These are phyloP conservation scores for Boechera stricta DNA, from an alignment of 345 rosid genomes.

Conservation along the genomic window DNA sequence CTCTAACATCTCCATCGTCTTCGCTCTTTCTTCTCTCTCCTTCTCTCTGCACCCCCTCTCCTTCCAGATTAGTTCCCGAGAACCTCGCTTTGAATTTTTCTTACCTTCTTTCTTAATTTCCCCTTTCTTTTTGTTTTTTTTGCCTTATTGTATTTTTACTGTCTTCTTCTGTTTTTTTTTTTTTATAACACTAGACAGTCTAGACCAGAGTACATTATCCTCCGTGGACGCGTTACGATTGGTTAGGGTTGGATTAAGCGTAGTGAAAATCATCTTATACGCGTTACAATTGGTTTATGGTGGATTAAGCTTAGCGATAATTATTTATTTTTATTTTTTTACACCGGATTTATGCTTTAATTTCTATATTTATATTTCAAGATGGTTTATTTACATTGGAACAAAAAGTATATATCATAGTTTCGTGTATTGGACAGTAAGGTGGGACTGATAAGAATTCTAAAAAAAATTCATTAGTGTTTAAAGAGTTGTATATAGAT, in stretches of 20 bases:
- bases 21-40: slow-evolving; percentile 53
- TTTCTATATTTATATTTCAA: neutral
- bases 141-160: neutral
- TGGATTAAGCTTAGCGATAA: neutral
- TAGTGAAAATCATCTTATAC: neutral
- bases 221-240: neutral
- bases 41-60: slow-evolving; percentile 38
- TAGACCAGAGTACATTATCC: neutral
- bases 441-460: too few species aligned
- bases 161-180: neutral
- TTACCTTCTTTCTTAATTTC: slow-evolving; percentile 35
- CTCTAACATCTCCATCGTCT: slow-evolving; percentile 58
- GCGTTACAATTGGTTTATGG: neutral
- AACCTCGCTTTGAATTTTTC: slow-evolving; percentile 89
- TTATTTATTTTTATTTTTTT: neutral
- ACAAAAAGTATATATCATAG: too few species aligned
- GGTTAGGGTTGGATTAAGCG: neutral
- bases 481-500: too few species aligned
- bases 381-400: too few species aligned
- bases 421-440: too few species aligned
- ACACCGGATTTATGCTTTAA: neutral
- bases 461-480: too few species aligned
- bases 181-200: neutral
- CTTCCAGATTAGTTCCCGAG: slow-evolving; percentile 61
- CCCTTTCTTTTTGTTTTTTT: neutral